Evolutionary conservation across 495 filamentous ascomycete genomes (phyloP), one percentile per base, ranked within the genome.

Genomic region (Penicillium maclennaniae): DNA sequence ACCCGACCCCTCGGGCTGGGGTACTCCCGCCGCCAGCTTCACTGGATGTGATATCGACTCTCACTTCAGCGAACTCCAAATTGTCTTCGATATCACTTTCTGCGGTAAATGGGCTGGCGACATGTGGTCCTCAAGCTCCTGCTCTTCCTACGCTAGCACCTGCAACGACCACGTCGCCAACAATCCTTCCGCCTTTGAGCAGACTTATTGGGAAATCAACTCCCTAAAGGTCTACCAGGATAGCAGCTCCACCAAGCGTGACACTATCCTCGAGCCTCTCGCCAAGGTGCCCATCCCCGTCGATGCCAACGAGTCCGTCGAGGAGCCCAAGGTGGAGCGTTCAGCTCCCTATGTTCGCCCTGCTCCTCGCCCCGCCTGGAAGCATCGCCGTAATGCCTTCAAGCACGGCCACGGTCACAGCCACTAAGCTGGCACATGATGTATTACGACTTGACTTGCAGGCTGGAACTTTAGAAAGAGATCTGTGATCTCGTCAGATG

Each of bases 51-150:
- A 87, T 54, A 78, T 89, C 36, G 68, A 73, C 28, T 67, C 65
- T 10, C 78, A 84, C 53, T 89, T 90, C 62, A 71, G 61, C 25
- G 78, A 86, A 49, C 72, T 85, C 63, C 80, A 80, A 60, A 86
- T 90, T 53, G 78, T 88, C 53, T 81, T 85, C 40, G 83, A 88
- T 55, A 84, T 82, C 36, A 81, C 85, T 53, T 79, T 90, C 54
- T 89, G 85, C 60, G 86, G 87, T 4, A 74, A 81, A 49, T 84
- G 83, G 76, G 84, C 84, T 7, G 79, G 81, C 31, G 55, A 53
- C 1, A 71, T 76, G 53, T 80, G 72, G 73, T 46, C 51, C 14
- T 55, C 53, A 16, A 25, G 53, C 7, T 53, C 55, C 40, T 70
- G 68, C 42, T 53, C 71, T 54, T 61, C 70, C 44, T 55, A 66